Evolutionary conservation across 768 basidiomycete genomes (phyloP).

Genomic region (Pulveroboletus sp.): DNA sequence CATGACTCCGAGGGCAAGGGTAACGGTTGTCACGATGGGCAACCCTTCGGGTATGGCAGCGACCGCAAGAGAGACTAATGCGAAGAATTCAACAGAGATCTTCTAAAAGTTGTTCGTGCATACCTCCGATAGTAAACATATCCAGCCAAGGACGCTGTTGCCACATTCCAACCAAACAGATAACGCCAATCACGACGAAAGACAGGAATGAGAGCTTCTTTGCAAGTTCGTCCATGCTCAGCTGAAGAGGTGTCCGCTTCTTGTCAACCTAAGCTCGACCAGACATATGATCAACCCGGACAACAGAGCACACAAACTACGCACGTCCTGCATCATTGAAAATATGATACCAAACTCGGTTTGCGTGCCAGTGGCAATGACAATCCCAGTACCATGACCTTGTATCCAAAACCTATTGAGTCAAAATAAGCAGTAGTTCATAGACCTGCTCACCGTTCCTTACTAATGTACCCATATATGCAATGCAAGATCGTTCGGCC

Average conservation of each 20-base stretch:
- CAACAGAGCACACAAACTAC: constrained; percentile 12
- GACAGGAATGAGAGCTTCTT: constrained; percentile 86
- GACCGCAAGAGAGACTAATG: constrained; percentile 89
- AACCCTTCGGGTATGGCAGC: constrained; percentile 96
- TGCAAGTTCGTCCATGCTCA: constrained; percentile 95
- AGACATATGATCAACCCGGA: neutral
- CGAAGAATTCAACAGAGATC: constrained; percentile 12
- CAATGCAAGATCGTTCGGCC: constrained; percentile 83
- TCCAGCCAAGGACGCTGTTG: constrained; percentile 89
- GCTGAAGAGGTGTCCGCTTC: constrained; percentile 85
- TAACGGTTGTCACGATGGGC: constrained; percentile 96
- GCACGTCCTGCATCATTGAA: constrained; percentile 95
- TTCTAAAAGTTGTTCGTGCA: constrained; percentile 16
- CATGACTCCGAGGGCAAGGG: constrained; percentile 89
- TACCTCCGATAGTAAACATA: constrained; percentile 99
- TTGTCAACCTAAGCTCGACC: constrained; percentile 56
- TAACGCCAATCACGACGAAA: constrained; percentile 91
- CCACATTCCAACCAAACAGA: constrained; percentile 83
- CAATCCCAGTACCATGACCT: constrained; percentile 82
- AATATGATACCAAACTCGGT: constrained; percentile 97
- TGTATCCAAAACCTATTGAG: constrained; percentile 1
- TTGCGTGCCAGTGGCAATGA: constrained; percentile 78
- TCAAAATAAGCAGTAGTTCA: neutral
- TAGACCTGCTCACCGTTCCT: constrained; percentile 60
- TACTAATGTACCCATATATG: constrained; percentile 94